Evolutionary conservation across 192 early-diverging fungal species (phyloP), one percentile per base, ranked within the genome.

Genomic region (Podila minutissima): DNA sequence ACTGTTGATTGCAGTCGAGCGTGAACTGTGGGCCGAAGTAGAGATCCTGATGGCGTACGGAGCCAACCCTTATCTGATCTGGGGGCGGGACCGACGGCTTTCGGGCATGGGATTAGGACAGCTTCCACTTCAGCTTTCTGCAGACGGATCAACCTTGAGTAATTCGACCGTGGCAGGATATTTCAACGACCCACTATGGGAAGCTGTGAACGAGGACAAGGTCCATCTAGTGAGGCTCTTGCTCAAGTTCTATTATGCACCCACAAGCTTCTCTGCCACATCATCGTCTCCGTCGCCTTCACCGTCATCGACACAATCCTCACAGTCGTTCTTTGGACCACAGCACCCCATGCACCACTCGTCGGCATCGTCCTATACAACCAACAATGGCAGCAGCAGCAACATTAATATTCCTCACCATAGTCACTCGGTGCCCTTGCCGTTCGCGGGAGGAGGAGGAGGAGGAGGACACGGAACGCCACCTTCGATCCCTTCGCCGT

Each of bases 21-120:
- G 81, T 10, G 73, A 72, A 28, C 58, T 83, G 9, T 83, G 74
- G 74, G 81, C 73, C 12, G 81, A 83, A 64, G 81, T 67, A 9
- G 81, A 76, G 64, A 83, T 83, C 33, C 19, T 74, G 61, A 83
- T 83, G 81, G 81, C 81, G 11, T 81, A 73, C 29, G 77, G 77
- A n/a, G 77, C 77, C 8, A 81, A 81, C 28, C 77, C 77, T 19
- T 73, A 81, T 59, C 26, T 81, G 66, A 81, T 81, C 17, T 81
- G 71, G 77, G 71, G 77, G 3, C 49, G 71, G 13, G 77, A 81
- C n/a, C 22, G 77, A 17, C 64, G 77, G 2, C 67, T 68, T 24
- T 73, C 20, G 53, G 71, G 62, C 3, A 49, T 59, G 8, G 66
- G 62, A 11, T 7, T 20, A 32, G 75, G 68, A 33, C 26, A 28